phyloP scores from a whole-genome alignment of 352 stramenopile species.

The Phytophthora litchii region DNA sequence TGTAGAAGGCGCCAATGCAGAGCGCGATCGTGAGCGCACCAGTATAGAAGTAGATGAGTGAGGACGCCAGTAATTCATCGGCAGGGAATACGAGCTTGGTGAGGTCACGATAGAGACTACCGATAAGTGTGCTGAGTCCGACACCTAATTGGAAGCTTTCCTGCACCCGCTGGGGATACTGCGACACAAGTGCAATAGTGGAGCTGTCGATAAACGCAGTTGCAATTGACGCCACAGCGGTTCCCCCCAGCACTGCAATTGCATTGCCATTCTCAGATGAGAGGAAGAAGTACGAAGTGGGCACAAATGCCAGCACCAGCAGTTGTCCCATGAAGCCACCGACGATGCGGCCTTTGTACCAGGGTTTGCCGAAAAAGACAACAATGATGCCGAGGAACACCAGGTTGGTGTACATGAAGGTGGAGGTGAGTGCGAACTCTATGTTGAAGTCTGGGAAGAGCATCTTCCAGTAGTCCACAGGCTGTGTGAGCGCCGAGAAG shows the following conservation, averaged over 20 bases:
- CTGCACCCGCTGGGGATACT: constrained; percentile 79
- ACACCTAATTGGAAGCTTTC: constrained; percentile 87
- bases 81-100: constrained; percentile 82
- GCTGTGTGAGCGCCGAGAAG: constrained; percentile 88
- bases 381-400: constrained; percentile 72
- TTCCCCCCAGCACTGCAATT: constrained; percentile 68
- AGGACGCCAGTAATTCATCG: constrained; percentile 64
- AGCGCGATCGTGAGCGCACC: constrained; percentile 79
- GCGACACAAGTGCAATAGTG: constrained; percentile 81
- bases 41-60: constrained; percentile 86
- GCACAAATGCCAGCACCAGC: constrained; percentile 73
- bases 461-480: constrained; percentile 89
- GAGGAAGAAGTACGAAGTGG: constrained; percentile 79
- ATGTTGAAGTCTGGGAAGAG: constrained; percentile 89
- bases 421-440: constrained; percentile 83
- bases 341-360: constrained; percentile 78
- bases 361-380: constrained; percentile 59
- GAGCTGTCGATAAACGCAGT: constrained; percentile 86
- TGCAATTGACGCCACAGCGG: constrained; percentile 65
- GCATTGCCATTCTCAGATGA: constrained; percentile 68
- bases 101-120: constrained; percentile 80
- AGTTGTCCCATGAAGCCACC: constrained; percentile 80
- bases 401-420: constrained; percentile 88
- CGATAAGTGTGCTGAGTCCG: constrained; percentile 80
- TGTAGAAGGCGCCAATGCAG: constrained; percentile 81